Base-by-base conservation (phyloP, 768 basidiomycete genomes). In the Coprinopsis cinerea region DNA sequence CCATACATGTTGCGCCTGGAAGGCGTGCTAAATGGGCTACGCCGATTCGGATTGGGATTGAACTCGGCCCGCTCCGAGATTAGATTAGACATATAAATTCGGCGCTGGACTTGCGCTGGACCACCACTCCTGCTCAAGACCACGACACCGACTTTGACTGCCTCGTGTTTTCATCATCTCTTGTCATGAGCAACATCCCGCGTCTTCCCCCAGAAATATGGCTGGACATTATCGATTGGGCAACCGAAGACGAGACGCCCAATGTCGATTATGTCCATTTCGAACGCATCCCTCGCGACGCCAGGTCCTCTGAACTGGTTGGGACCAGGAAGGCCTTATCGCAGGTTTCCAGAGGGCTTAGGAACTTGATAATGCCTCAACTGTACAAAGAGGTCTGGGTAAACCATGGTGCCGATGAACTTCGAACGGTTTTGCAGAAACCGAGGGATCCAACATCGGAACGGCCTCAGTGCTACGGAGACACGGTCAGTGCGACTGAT, bases 261-360 rank as follows among this genome's bases (percentile, higher is more conserved):
- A 61, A 52, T 23, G 44, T 60, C 24, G 54, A 55, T 23, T 78
- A 82, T 56, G 56, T 58, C 20, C 80, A 81, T 1, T 85, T 85
- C 63, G 67, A 73, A 32, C 57, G 60, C 1, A 54, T 68, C 26
- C 59, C 66, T 42, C 50, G 60, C 52, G 60, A 71, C 44, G 52
- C 27, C 20, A 53, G 46, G 23, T 64, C 66, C 51, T 35, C 60
- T n/a, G 60, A 54, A 30, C 48, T 75, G 26, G 57, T 58, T 23
- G 67, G 71, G 24, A 72, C 68, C 59, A n/a, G n/a, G n/a, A 60
- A 61, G 30, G 59, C 70, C 2, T 63, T 85, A 42, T 69, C 74
- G 37, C 67, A 72, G 47, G 83, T 85, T 26, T 85, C 81, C 61
- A 74, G 71, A 44, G 62, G 68, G 25, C 85, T 83, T 83, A 70